Evolutionary conservation across 148 eudicot species (phyloP).

Genomic region (Persicaria tinctoria): DNA sequence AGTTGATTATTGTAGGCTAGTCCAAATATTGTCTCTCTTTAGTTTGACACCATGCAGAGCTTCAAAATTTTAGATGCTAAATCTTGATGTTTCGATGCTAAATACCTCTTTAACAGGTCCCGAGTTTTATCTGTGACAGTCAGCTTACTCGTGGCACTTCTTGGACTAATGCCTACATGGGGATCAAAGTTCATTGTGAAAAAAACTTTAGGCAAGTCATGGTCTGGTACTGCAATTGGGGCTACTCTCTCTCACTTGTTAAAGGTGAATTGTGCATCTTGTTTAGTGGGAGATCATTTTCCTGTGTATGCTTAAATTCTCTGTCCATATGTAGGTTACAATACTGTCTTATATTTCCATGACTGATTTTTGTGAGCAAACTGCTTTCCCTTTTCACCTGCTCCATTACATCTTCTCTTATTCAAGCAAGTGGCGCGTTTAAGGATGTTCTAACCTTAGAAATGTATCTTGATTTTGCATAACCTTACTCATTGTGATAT

Average conservation of each 20-base stretch:
- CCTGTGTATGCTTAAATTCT: neutral
- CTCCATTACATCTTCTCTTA: neutral
- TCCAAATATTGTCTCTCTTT: neutral
- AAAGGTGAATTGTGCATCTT: slow-evolving; percentile 33
- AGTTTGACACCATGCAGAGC: neutral
- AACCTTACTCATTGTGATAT: neutral
- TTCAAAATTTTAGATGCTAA: neutral
- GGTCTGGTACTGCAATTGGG: slow-evolving; percentile 68
- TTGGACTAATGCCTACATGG: slow-evolving; percentile 49
- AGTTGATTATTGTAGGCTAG: neutral
- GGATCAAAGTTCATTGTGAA: slow-evolving; percentile 46
- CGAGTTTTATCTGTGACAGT: slow-evolving; percentile 24
- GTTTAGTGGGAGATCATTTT: neutral
- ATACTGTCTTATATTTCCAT: neutral
- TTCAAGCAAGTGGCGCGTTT: neutral
- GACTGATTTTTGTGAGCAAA: slow-evolving; percentile 2
- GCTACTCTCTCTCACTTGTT: slow-evolving; percentile 54
- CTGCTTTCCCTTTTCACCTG: neutral
- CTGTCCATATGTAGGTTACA: neutral
- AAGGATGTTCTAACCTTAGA: neutral
- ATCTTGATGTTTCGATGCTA: neutral
- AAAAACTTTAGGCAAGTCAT: slow-evolving; percentile 55
- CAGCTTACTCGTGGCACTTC: slow-evolving; percentile 47
- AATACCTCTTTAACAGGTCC: slow-evolving; percentile 41
- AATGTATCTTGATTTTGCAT: neutral